Evolutionary conservation across 78 protist species (phyloP), one percentile per base, ranked within the genome.

Genomic region (Corallochytrium limacisporum): DNA sequence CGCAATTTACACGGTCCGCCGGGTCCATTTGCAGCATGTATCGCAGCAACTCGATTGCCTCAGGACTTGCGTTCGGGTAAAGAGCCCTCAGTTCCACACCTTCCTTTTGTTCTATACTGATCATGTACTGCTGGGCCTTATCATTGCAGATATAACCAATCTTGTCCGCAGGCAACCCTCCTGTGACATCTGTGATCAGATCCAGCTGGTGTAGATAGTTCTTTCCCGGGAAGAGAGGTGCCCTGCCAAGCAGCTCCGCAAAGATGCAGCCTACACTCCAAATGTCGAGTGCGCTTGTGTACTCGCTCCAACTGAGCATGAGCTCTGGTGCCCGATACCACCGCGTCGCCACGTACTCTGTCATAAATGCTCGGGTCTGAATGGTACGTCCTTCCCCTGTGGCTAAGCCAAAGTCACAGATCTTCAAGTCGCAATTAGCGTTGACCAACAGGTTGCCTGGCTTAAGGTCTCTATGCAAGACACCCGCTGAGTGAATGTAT

Each of bases 391-490:
- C 20, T 22, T 0, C 31, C 46, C 47, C 5, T 69, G 81, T n/a
- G 10, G 81, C 74, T 6, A 65, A 62, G 13, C 75, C 81, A 53
- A 67, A 60, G 48, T 75, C 75, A n/a, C 62, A 51, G n/a, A 75
- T 32, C 63, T 86, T 73, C 33, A 84, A 51, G 42, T 84, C 91
- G 62, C 97, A 91, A 46, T 88, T 90, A 36, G 62, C 82, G 70
- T 92, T 94, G 47, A 97, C 77, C 2, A 94, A 73, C 4, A 97
- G 26, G 67, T 97, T 97, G 59, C 82, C 39, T 0, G 99, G 99
- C 81, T 94, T 94, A 13, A 74, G 51, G 32, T 61, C 79, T 8
- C 97, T 77, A 40, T 93, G 95, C 53, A 93, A 16, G 56, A 94
- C 94, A 61, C 72, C 26, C 2, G 97, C 97, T 1, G 97, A 83